phyloP scores from a whole-genome alignment of 768 basidiomycete species.

The Podaxis sp. region DNA sequence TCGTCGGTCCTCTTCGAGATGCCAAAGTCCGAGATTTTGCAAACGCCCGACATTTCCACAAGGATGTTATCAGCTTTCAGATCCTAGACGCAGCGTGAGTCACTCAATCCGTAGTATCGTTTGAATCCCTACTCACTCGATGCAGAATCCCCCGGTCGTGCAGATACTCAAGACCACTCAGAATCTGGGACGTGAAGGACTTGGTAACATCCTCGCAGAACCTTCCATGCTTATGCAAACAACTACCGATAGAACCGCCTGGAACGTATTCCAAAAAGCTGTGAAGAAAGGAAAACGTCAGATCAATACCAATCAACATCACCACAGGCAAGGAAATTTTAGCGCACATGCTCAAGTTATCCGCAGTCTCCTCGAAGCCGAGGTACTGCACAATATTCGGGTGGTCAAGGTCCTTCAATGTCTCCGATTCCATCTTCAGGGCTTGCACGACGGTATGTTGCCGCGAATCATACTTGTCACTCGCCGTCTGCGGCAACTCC shows the following conservation, averaged over 20 bases:
- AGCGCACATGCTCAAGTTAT: conserved; percentile 86
- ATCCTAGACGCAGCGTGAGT: conserved; percentile 51
- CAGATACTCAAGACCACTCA: conserved; percentile 89
- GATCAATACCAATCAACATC: conserved; percentile 1
- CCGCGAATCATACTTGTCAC: conserved; percentile 86
- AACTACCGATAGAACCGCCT: conserved; percentile 91
- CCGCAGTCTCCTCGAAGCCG: conserved; percentile 87
- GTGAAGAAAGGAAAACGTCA: conserved; percentile 6
- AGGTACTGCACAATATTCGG: conserved; percentile 97
- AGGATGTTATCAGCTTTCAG: conserved; percentile 98
- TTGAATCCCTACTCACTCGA: conserved; percentile 50
- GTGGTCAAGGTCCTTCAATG: conserved; percentile 94
- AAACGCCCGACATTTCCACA: conserved; percentile 86
- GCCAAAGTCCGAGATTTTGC: conserved; percentile 98
- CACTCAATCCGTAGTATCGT: neutral
- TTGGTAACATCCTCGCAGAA: conserved; percentile 92
- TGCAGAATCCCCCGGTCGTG: conserved; percentile 92
- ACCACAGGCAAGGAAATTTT: neutral
- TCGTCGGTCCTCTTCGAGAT: conserved; percentile 97
- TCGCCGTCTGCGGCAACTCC: conserved; percentile 87
- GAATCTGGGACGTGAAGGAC: conserved; percentile 89
- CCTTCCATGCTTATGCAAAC: conserved; percentile 87
- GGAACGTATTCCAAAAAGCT: conserved; percentile 99
- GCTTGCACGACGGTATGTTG: conserved; percentile 88
- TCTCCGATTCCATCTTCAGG: conserved; percentile 92